Percentiles rank a stretch among this genome's conserved stretches.
phyloP scores from a whole-genome alignment of 2,329 filamentous ascomycete species.

The Microsporum audouinii region DNA sequence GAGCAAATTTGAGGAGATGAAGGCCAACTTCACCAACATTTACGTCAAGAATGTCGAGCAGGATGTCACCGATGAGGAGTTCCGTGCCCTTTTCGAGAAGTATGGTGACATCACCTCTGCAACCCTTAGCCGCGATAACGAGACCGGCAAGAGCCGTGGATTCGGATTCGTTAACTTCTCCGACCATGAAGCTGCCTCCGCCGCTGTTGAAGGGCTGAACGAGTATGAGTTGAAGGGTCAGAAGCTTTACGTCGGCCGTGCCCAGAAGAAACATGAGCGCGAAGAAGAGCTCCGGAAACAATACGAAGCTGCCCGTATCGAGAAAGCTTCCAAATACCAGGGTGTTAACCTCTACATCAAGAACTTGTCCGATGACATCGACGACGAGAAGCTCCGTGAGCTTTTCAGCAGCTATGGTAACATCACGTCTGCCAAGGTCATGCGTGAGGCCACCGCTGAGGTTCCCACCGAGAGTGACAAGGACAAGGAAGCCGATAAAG shows the following conservation, averaged over 20 bases:
- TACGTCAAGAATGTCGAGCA: constrained; percentile 95
- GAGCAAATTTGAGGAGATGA: constrained; percentile 99
- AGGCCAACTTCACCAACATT: constrained; percentile 99
- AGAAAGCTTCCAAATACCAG: constrained; percentile 99
- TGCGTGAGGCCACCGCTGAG: constrained; percentile 58
- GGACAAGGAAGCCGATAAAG: constrained; percentile 42
- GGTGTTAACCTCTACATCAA: constrained; percentile 99
- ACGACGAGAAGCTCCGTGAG: constrained; percentile 93
- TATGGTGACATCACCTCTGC: constrained; percentile 93
- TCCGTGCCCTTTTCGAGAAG: constrained; percentile 83
- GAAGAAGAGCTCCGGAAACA: constrained; percentile 99
- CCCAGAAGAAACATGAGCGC: constrained; percentile 99
- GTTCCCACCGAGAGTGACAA: constrained; percentile 36
- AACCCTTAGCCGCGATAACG: constrained; percentile 75
- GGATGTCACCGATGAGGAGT: constrained; percentile 84
- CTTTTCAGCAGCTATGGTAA: constrained; percentile 85
- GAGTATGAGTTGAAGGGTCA: constrained; percentile 85
- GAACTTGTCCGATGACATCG: constrained; percentile 92
- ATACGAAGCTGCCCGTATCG: constrained; percentile 90
- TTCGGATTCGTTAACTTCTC: constrained; percentile 96
- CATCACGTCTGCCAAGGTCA: constrained; percentile 98
- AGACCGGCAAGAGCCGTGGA: constrained; percentile 79
- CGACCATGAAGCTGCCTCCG: constrained; percentile 73
- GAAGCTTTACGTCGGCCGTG: constrained; percentile 94
- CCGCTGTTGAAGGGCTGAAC: constrained; percentile 85